A percentile compares a stretch with the other conserved stretches of the same genome.
Conservation (phyloP, 1,139 yeast genomes). For the Yarrowia galli region DNA sequence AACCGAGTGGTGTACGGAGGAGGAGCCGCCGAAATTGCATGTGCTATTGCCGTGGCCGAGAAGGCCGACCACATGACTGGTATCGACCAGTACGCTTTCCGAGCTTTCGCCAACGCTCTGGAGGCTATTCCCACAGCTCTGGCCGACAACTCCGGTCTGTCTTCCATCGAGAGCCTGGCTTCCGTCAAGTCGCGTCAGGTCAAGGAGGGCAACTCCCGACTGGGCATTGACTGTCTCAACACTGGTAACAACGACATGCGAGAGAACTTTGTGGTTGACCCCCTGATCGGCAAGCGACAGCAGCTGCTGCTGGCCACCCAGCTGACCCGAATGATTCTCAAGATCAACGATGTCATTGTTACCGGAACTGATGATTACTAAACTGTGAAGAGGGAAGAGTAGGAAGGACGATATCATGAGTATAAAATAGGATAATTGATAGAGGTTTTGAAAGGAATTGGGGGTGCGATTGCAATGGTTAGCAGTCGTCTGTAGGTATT, state of each 20-base stretch:
- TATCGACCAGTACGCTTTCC: constrained; percentile 96
- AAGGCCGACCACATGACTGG: constrained; percentile 95
- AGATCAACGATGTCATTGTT: constrained; percentile 94
- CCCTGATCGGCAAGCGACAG: constrained; percentile 95
- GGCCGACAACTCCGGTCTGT: constrained; percentile 95
- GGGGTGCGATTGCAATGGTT: neutral
- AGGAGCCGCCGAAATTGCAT: constrained; percentile 95
- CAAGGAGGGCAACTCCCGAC: constrained; percentile 67
- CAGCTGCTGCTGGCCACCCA: constrained; percentile 95
- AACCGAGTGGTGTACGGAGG: constrained; percentile 97
- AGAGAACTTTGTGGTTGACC: constrained; percentile 93
- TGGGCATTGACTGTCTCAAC: constrained; percentile 96
- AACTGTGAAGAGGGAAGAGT: neutral
- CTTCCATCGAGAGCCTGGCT: constrained; percentile 90
- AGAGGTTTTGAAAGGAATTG: constrained; percentile 8
- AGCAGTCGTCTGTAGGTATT: too few species aligned
- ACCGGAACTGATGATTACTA: constrained; percentile 77
- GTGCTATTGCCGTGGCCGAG: constrained; percentile 88
- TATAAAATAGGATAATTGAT: constrained; percentile 35
- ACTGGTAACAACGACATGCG: constrained; percentile 84
- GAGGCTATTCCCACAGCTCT: constrained; percentile 93
- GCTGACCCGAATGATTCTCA: constrained; percentile 94
- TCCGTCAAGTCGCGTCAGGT: constrained; percentile 84
- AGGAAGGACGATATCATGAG: constrained; percentile 15
- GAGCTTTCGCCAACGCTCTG: constrained; percentile 90